Evolutionary conservation across 2,329 filamentous ascomycete genomes (phyloP).

Genomic region (Colletotrichum sp.): DNA sequence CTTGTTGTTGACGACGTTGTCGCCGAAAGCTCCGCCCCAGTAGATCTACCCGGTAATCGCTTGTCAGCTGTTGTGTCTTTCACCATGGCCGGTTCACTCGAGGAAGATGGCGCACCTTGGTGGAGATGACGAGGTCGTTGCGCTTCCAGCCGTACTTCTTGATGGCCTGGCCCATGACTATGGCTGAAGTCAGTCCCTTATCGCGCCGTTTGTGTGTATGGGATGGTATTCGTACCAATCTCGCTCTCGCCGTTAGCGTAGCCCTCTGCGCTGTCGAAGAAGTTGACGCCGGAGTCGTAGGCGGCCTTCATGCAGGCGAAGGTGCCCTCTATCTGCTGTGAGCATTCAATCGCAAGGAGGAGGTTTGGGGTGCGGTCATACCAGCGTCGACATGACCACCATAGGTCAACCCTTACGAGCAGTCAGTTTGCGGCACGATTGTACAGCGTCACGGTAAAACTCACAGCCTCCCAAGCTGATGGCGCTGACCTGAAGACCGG

Average conservation of each 20-base stretch:
- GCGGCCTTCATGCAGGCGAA: slow-evolving; percentile 66
- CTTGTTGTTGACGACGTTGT: slow-evolving; percentile 68
- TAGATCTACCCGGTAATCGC: slow-evolving; percentile 52
- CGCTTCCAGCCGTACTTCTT: slow-evolving; percentile 65
- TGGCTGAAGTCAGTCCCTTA: not conserved
- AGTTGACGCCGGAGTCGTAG: slow-evolving; percentile 65
- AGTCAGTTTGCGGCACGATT: not conserved
- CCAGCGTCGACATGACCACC: slow-evolving; percentile 74
- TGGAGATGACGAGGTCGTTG: slow-evolving; percentile 64
- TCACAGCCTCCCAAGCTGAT: slow-evolving; percentile 71
- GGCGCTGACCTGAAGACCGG: slow-evolving; percentile 75
- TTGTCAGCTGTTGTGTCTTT: not conserved
- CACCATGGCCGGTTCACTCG: not conserved
- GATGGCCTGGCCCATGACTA: slow-evolving; percentile 64
- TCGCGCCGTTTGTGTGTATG: not conserved
- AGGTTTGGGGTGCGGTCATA: slow-evolving; percentile 32
- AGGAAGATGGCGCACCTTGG: slow-evolving; percentile 47
- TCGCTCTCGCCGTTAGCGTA: slow-evolving; percentile 67
- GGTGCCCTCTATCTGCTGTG: slow-evolving; percentile 38
- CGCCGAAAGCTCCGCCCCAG: slow-evolving; percentile 65
- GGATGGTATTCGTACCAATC: slow-evolving; percentile 29
- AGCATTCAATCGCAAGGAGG: not conserved
- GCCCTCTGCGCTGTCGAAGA: slow-evolving; percentile 65
- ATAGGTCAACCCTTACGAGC: slow-evolving; percentile 63
- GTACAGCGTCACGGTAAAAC: not conserved